Evolutionary conservation across 345 rosid genomes (phyloP), one percentile per base, ranked within the genome.

Genomic region (Punica granatum): DNA sequence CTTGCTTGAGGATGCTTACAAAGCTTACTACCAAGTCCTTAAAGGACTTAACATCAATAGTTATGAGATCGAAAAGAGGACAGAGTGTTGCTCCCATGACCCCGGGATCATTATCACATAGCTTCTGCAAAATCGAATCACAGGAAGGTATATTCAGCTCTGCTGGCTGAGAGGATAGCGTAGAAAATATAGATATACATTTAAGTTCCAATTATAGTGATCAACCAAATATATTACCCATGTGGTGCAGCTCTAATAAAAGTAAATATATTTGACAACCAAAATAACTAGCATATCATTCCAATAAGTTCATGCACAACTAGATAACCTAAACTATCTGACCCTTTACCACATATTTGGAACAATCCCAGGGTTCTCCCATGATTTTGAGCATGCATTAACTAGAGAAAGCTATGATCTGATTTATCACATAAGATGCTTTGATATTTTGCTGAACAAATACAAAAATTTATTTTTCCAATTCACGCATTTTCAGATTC

Each of bases 81-180:
- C 92, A 94, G 31, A 91, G 93, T 3, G 99, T 89, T 16, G 99
- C 99, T 37, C 99, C 99, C 99, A 94, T 94, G 44, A 94, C 99
- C 26, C 99, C 99, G 2, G 98, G 96, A 79, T 94, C 99, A 54
- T 85, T 94, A 69, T 94, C 99, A 64, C 89, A 89, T 46, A 94
- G 82, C 76, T 84, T 88, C 97, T 82, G 86, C 74, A 72, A 68
- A 66, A 65, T 67, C 14, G 74, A 54, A 61, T 70, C 69, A 43
- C 61, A 46, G 58, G 42, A 63, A 59, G 72, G 63, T 26, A 31
- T n/a, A 41, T 49, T 48, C 31, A 63, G 28, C 16, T 23, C 32
- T 4, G 63, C 42, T 23, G 48, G 48, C 48, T 23, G 21, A 39
- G 46, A 12, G 37, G 31, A 63, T n/a, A 63, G 7, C 3, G 16